These are phyloP conservation scores for Podila clonocystis DNA, from an alignment of 192 early-diverging fungal genomes.

Conservation along the genomic window DNA sequence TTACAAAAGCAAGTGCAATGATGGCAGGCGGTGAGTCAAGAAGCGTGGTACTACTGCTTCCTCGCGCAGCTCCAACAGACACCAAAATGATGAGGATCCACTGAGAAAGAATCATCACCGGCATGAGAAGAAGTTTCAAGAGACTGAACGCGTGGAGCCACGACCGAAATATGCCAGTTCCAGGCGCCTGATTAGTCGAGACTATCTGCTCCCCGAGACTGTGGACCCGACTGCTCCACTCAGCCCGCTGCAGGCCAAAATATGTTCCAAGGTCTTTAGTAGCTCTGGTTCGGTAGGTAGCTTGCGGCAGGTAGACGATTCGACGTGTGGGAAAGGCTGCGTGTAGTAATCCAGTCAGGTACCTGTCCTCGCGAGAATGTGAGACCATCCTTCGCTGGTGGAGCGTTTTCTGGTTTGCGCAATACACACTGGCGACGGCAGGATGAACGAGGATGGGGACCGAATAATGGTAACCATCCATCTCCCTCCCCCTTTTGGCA, in stretches of 20 bases:
- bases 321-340: conserved; percentile 8
- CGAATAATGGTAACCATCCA: not conserved
- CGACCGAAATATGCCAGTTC: not conserved
- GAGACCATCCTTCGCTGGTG: conserved; percentile 19
- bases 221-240: not conserved
- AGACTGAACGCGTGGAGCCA: conserved; percentile 18
- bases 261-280: not conserved
- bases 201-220: not conserved
- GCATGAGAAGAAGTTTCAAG: conserved; percentile 12
- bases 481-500: not conserved
- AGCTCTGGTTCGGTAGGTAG: not conserved
- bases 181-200: conserved; percentile 1
- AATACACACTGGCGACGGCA: conserved; percentile 16
- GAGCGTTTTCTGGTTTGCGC: conserved; percentile 3
- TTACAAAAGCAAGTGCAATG: not conserved
- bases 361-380: conserved; percentile 17
- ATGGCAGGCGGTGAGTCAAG: not conserved
- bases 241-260: not conserved
- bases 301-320: conserved; percentile 19
- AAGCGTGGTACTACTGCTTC: not conserved
- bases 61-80: conserved; percentile 4
- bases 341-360: conserved; percentile 24
- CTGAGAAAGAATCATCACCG: conserved; percentile 1
- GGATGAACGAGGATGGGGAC: conserved; percentile 32
- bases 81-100: not conserved